Evolutionary conservation across 2,329 filamentous ascomycete genomes (phyloP).

Genomic region (Grosmannia serpens): DNA sequence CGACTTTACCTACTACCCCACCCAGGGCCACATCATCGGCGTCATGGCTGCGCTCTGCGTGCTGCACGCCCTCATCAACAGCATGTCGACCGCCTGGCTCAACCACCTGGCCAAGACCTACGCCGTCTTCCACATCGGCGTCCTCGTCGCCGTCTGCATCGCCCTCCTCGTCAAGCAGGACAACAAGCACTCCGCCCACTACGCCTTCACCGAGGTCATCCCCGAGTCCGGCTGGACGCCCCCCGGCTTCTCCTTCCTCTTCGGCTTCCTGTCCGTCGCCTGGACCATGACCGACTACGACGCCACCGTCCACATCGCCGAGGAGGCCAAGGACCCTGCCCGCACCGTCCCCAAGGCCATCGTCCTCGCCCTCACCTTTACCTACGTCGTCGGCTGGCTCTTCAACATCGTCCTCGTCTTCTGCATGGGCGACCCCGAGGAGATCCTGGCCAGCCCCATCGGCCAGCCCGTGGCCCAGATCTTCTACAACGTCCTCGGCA

Average conservation of each 20-base stretch:
- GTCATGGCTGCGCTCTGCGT: constrained; percentile 44
- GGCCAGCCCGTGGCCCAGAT: constrained; percentile 44
- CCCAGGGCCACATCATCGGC: constrained; percentile 32
- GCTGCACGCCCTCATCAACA: constrained; percentile 41
- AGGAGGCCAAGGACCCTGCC: constrained; percentile 28
- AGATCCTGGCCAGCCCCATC: constrained; percentile 32
- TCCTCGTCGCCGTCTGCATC: constrained; percentile 38
- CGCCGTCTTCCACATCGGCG: constrained; percentile 42
- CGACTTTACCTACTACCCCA: constrained; percentile 35
- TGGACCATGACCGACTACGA: constrained; percentile 46
- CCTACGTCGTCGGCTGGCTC: constrained; percentile 42
- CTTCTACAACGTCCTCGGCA: constrained; percentile 46
- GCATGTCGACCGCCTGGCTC: constrained; percentile 44
- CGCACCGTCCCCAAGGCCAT: constrained; percentile 39
- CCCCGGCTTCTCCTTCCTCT: constrained; percentile 43
- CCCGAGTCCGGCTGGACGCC: constrained; percentile 41
- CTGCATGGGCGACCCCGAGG: constrained; percentile 39
- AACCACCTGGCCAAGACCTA: constrained; percentile 46
- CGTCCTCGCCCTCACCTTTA: constrained; percentile 41
- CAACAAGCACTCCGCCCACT: constrained; percentile 37
- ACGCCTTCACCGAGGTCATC: constrained; percentile 43
- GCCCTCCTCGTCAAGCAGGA: constrained; percentile 37
- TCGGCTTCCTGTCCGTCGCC: constrained; percentile 46
- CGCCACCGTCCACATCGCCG: constrained; percentile 29
- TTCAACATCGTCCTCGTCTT: constrained; percentile 48